Percentiles rank a stretch among this genome's conserved stretches.
phyloP scores from a whole-genome alignment of 352 stramenopile species.

The Elongisporangium prolatum region DNA sequence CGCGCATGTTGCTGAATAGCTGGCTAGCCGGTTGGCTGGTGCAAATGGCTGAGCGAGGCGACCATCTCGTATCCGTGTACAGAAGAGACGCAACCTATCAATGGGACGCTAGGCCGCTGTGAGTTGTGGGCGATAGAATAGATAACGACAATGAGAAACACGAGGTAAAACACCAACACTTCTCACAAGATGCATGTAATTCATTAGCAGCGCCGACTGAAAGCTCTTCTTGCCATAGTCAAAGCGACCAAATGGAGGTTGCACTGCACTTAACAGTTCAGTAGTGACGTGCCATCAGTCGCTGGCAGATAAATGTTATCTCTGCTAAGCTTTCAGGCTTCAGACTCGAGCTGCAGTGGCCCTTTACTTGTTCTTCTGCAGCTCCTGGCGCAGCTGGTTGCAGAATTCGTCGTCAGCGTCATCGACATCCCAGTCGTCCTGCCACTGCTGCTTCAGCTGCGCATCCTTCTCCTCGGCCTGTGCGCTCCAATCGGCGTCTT shows the following conservation, averaged over 20 bases:
- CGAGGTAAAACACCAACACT: neutral
- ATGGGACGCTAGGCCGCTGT: neutral
- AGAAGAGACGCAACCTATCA: neutral
- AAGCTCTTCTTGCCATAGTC: too few species aligned
- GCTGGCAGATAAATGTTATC: too few species aligned
- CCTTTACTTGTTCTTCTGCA: slow-evolving; percentile 77
- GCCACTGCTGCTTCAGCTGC: slow-evolving; percentile 89
- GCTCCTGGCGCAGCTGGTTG: slow-evolving; percentile 87
- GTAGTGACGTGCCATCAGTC: too few species aligned
- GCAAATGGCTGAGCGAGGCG: neutral
- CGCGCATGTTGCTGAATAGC: slow-evolving; percentile 5
- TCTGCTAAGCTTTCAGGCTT: too few species aligned
- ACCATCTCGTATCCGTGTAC: neutral
- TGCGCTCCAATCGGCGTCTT: slow-evolving; percentile 73
- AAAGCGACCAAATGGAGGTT: too few species aligned
- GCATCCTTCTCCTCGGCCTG: slow-evolving; percentile 75
- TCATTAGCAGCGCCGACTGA: neutral
- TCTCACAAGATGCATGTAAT: neutral
- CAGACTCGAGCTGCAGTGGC: neutral
- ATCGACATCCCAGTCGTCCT: slow-evolving; percentile 92
- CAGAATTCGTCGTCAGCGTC: slow-evolving; percentile 92
- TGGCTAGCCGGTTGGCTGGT: neutral
- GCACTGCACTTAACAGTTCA: too few species aligned
- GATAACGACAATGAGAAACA: neutral
- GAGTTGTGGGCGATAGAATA: neutral